Base-by-base conservation (phyloP, 2,329 filamentous ascomycete species). In the Botrytis squamosa region DNA sequence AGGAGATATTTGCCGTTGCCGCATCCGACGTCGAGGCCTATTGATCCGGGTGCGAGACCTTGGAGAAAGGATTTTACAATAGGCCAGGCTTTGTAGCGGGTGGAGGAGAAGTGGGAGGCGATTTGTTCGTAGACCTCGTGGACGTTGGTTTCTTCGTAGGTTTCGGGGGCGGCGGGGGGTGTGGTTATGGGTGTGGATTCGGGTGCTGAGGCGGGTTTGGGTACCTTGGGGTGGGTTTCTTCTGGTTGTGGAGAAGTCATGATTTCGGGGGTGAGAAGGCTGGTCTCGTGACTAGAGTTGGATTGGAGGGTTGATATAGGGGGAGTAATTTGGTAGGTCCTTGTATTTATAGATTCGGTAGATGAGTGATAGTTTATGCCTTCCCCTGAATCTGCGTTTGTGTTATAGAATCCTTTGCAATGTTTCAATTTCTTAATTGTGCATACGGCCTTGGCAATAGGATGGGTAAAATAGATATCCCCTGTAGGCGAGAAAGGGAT, bases 1-100 rank as follows among this genome's bases (percentile, higher is more conserved):
- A 88, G 85, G 75, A 98, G 85, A 82, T 98, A 98, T 86, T 98
- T 98, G 78, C 96, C 96, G 84, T 99, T 99, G 74, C 96, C 96
- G 83, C 96, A 98, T 75, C 96, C 96, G 73, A 98, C 87, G 83
- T 99, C 96, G 46, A 97, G 86, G 16, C 96, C 96, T 73, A 98
- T 84, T 68, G 93, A 88, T 40, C 95, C 95, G 20, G 90, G 84
- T 0, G 86, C 81, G 66, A 92, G 88, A 46, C 85, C 84, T 68
- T 86, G 84, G 52, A 98, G 88, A 82, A 98, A 98, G 52, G 86
- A 85, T 76, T 94, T 89, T 73, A 98, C 93, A 78, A 97, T 91
- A 36, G 96, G 96, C 96, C 96, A 99, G 75, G 96, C 94, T 89
- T 90, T 90, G 85, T 92, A 88, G 75, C 90, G 88, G 36, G 93